Conservation (phyloP, 2,329 filamentous ascomycete genomes). For the Aspergillus eucalypticola region DNA sequence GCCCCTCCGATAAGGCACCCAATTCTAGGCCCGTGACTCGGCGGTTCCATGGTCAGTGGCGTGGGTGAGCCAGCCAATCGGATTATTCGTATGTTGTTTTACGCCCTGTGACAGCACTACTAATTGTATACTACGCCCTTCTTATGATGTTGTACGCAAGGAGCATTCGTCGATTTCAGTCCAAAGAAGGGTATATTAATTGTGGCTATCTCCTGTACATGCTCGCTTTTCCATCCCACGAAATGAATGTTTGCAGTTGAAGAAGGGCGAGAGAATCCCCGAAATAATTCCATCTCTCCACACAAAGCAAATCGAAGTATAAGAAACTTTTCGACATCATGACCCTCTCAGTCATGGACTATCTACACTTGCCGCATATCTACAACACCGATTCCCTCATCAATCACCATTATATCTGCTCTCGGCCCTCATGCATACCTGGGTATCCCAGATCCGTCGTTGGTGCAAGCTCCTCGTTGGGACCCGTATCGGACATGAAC, state of each 20-base stretch:
- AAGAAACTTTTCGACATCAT: not conserved
- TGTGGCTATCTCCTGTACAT: not conserved
- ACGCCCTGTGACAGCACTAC: not conserved
- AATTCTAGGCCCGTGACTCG: not conserved
- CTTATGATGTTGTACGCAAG: not conserved
- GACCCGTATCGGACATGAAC: slow-evolving; percentile 14
- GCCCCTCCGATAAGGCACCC: not conserved
- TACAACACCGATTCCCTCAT: not conserved
- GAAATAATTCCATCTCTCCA: not conserved
- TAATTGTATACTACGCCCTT: not conserved
- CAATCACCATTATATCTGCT: not conserved
- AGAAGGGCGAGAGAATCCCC: not conserved
- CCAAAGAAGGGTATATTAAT: not conserved
- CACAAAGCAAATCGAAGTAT: not conserved
- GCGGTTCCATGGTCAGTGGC: too few relatives aligned
- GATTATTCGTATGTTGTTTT: not conserved
- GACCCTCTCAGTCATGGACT: not conserved
- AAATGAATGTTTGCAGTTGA: not conserved
- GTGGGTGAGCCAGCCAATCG: too few relatives aligned
- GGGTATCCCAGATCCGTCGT: not conserved
- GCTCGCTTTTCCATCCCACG: not conserved
- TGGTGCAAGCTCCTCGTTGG: not conserved
- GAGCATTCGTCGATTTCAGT: not conserved
- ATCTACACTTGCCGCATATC: not conserved
- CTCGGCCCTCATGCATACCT: slow-evolving; percentile 3